Percentiles rank a stretch among this genome's conserved stretches.
phyloP scores from a whole-genome alignment of 2,329 filamentous ascomycete genomes.

The Nemania diffusa region DNA sequence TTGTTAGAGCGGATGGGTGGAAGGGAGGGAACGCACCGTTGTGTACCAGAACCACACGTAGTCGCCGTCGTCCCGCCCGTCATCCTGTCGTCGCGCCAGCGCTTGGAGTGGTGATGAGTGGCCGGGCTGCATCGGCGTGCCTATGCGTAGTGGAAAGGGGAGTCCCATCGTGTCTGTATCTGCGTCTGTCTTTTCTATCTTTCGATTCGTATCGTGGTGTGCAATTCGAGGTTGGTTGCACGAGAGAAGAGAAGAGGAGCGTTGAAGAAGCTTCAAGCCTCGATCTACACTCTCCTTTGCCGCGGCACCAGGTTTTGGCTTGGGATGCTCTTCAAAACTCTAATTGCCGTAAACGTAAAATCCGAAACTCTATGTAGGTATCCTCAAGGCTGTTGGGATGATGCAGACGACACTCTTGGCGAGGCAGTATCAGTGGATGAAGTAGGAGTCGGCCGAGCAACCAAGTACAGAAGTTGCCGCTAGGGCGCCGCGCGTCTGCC shows the following conservation, averaged over 20 bases:
- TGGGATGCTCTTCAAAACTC: too few species aligned
- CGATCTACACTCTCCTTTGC: background rate
- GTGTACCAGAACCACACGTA: conserved; percentile 49
- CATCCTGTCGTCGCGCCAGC: conserved; percentile 38
- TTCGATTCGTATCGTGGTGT: background rate
- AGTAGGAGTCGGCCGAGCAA: conserved; percentile 33
- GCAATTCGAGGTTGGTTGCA: background rate
- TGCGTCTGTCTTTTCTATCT: background rate
- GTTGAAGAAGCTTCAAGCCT: background rate
- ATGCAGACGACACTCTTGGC: background rate
- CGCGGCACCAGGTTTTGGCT: background rate
- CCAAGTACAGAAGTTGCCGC: conserved; percentile 3
- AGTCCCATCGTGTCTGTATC: conserved; percentile 12
- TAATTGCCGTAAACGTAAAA: too few species aligned
- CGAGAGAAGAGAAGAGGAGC: too few species aligned
- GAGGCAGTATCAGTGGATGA: background rate
- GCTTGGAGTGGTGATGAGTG: conserved; percentile 1
- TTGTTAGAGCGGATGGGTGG: too few species aligned
- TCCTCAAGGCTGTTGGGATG: background rate
- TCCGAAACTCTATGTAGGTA: too few species aligned
- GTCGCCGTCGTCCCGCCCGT: conserved; percentile 37
- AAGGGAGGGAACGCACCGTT: conserved; percentile 36
- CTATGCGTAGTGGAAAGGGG: conserved; percentile 16
- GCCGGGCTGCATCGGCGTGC: conserved; percentile 24
- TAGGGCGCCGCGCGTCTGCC: background rate